phyloP scores from a whole-genome alignment of 257 asterid genomes.

The Penstemon barbatus region DNA sequence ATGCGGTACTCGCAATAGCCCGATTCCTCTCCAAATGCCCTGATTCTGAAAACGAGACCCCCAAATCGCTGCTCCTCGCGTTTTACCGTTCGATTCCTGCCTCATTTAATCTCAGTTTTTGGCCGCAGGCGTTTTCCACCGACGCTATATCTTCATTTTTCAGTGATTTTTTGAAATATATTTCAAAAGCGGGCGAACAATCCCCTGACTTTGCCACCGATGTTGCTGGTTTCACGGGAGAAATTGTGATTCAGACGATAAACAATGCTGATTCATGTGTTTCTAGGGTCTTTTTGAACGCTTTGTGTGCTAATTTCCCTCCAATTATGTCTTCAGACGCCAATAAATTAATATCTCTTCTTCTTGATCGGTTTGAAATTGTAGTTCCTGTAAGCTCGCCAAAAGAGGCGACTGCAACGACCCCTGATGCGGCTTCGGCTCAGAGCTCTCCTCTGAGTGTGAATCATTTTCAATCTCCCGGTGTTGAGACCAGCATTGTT shows the following conservation, averaged over 20 bases:
- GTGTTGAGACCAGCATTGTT: slow-evolving; percentile 34
- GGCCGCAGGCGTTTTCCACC: slow-evolving; percentile 81
- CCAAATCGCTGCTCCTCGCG: slow-evolving; percentile 69
- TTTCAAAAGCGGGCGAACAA: slow-evolving; percentile 55
- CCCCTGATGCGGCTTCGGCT: slow-evolving; percentile 48
- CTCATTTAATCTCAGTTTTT: slow-evolving; percentile 59
- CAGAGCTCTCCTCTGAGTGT: slow-evolving; percentile 63
- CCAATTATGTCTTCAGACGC: slow-evolving; percentile 73
- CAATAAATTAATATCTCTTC: slow-evolving; percentile 53
- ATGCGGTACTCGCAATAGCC: slow-evolving; percentile 74
- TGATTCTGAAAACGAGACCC: slow-evolving; percentile 54
- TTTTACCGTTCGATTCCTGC: slow-evolving; percentile 78
- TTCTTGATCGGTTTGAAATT: slow-evolving; percentile 70
- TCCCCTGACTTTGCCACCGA: slow-evolving; percentile 68
- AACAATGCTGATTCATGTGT: slow-evolving; percentile 43
- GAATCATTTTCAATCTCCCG: slow-evolving; percentile 53
- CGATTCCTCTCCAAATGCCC: slow-evolving; percentile 81
- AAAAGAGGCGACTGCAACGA: slow-evolving; percentile 37
- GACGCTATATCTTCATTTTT: slow-evolving; percentile 69
- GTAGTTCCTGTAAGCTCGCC: slow-evolving; percentile 52
- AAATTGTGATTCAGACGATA: slow-evolving; percentile 57
- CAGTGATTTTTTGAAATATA: slow-evolving; percentile 55
- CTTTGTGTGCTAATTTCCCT: slow-evolving; percentile 66
- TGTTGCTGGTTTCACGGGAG: slow-evolving; percentile 78
- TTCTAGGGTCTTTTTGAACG: slow-evolving; percentile 60